Percentiles rank a stretch among this genome's conserved stretches.
Conservation (phyloP, 331 rosid species). For the Spiraea crenata region DNA sequence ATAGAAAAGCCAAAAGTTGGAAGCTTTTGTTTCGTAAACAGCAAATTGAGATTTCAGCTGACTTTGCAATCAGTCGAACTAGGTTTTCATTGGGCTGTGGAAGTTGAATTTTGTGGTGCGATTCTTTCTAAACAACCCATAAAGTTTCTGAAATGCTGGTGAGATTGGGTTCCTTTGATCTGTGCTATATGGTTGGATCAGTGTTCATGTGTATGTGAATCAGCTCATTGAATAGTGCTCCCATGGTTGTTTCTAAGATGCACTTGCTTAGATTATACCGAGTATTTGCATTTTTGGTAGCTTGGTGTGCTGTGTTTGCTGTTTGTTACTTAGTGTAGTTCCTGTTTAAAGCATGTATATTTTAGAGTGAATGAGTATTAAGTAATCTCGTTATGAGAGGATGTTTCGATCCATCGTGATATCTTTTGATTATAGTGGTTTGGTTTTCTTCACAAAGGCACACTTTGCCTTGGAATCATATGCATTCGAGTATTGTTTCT, state of each 20-base stretch:
- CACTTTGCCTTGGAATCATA: constrained; percentile 11
- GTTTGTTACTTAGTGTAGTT: neutral
- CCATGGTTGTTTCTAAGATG: neutral
- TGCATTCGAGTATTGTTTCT: constrained; percentile 12
- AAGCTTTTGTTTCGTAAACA: neutral
- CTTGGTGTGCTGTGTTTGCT: neutral
- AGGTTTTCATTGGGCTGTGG: neutral
- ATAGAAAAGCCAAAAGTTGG: neutral
- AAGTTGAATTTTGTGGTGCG: neutral
- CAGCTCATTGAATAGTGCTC: neutral
- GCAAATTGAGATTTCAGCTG: neutral
- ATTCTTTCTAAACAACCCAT: neutral
- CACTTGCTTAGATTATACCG: neutral
- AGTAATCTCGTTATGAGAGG: neutral
- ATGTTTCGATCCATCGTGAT: neutral
- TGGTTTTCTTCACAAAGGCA: constrained; percentile 4
- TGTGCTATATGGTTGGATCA: neutral
- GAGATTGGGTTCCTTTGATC: neutral
- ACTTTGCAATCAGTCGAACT: constrained; percentile 10
- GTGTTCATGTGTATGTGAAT: neutral
- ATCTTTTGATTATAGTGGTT: constrained; percentile 3
- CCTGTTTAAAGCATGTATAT: neutral
- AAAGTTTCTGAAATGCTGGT: neutral
- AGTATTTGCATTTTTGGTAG: neutral
- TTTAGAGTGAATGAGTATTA: neutral